These are phyloP conservation scores for Lachnellula subtilissima DNA, from an alignment of 2,329 filamentous ascomycete genomes.

Conservation along the genomic window DNA sequence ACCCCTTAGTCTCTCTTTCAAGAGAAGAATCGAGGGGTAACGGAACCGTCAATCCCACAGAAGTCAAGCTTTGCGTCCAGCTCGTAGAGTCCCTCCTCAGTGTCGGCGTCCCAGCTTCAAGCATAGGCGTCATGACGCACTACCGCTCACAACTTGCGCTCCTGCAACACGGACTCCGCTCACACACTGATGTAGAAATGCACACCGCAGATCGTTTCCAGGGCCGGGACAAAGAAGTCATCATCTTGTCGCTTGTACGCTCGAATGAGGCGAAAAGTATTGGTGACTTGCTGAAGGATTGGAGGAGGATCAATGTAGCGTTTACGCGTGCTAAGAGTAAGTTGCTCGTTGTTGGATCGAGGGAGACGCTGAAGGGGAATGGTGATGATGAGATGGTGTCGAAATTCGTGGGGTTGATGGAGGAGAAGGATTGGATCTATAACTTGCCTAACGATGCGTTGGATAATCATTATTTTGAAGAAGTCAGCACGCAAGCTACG, in stretches of 20 bases:
- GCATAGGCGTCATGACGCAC: constrained; percentile 94
- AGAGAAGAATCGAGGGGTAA: constrained; percentile 74
- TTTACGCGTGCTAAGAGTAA: constrained; percentile 92
- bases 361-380: constrained; percentile 62
- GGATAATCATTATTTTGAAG: constrained; percentile 63
- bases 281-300: constrained; percentile 88
- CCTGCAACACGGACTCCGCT: constrained; percentile 66
- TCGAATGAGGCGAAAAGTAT: constrained; percentile 78
- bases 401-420: constrained; percentile 72
- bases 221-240: constrained; percentile 89
- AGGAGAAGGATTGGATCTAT: constrained; percentile 72
- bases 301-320: constrained; percentile 90
- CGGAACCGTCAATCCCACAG: constrained; percentile 82
- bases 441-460: constrained; percentile 62
- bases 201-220: constrained; percentile 97
- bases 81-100: constrained; percentile 75
- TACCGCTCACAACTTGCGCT: constrained; percentile 89
- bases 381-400: constrained; percentile 66
- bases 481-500: constrained; percentile 44
- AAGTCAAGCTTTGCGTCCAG: constrained; percentile 72
- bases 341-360: constrained; percentile 80
- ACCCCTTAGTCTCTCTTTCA: constrained; percentile 58
- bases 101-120: constrained; percentile 65
- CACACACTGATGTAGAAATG: constrained; percentile 70
- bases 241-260: constrained; percentile 81